phyloP scores from a whole-genome alignment of 1,284 basidiomycete genomes.

The Sanghuangporus weigelae region DNA sequence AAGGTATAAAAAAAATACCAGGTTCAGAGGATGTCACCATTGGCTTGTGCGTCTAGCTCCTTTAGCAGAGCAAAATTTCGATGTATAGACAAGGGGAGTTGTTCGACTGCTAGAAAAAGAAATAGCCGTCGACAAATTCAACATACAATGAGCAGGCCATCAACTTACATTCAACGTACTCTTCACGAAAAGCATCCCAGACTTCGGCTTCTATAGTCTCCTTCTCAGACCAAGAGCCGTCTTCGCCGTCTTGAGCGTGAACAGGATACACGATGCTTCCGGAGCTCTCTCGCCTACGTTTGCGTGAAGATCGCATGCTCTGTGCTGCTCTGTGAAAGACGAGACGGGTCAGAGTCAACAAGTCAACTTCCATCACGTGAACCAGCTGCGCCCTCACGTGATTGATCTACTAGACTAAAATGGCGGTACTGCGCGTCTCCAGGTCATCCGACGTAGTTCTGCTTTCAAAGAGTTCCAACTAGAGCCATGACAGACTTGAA shows the following conservation, averaged over 20 bases:
- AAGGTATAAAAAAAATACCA: neutral
- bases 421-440: neutral
- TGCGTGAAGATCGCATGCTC: neutral
- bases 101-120: conserved; percentile 62
- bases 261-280: neutral
- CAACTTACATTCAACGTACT: conserved; percentile 71
- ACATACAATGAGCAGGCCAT: neutral
- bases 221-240: conserved; percentile 20
- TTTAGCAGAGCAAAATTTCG: conserved; percentile 73
- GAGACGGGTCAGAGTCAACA: neutral
- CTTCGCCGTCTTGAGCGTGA: conserved; percentile 7
- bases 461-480: neutral
- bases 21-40: conserved; percentile 38
- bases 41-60: conserved; percentile 77
- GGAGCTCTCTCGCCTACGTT: conserved; percentile 5
- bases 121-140: neutral
- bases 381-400: neutral
- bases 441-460: neutral
- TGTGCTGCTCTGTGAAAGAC: neutral
- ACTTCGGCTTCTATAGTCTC: conserved; percentile 51
- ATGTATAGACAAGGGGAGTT: conserved; percentile 80
- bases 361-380: neutral
- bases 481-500: neutral
- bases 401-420: neutral
- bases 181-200: conserved; percentile 76